Evolutionary conservation across 768 basidiomycete genomes (phyloP).

Genomic region (Boletus coccyginus): DNA sequence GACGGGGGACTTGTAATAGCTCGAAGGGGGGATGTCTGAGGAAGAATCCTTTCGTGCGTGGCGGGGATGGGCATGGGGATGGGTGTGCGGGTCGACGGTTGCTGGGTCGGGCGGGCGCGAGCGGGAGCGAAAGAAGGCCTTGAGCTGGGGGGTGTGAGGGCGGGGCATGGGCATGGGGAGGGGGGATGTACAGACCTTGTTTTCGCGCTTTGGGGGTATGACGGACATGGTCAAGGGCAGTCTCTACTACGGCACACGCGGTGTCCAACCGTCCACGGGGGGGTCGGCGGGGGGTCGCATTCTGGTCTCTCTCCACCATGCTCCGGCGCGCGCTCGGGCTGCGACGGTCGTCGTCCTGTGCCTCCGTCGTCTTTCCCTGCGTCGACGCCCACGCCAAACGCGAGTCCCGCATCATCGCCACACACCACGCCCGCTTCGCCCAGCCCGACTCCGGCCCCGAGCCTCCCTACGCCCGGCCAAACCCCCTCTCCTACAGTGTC

Average conservation of each 20-base stretch:
- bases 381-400: slow-evolving; percentile 79
- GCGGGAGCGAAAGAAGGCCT: slow-evolving; percentile 48
- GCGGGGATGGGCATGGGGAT: slow-evolving; percentile 15
- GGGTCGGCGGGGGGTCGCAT: not conserved
- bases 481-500: slow-evolving; percentile 65
- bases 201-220: slow-evolving; percentile 36
- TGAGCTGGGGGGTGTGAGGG: slow-evolving; percentile 42
- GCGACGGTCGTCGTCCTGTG: not conserved
- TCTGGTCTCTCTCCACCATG: not conserved
- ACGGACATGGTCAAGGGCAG: not conserved
- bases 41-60: slow-evolving; percentile 8
- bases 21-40: slow-evolving; percentile 16
- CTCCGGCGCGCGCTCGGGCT: not conserved
- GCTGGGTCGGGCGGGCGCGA: slow-evolving; percentile 43
- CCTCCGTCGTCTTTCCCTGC: slow-evolving; percentile 54
- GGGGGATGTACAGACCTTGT: slow-evolving; percentile 37
- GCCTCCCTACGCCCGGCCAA: slow-evolving; percentile 78
- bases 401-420: slow-evolving; percentile 50
- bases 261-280: no score
- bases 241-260: not conserved
- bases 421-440: no score
- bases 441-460: slow-evolving; percentile 63
- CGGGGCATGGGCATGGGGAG: not conserved
- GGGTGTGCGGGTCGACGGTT: slow-evolving; percentile 2
- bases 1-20: slow-evolving; percentile 39